A percentile compares a stretch with the other conserved stretches of the same genome.
phyloP scores from a whole-genome alignment of 2,329 filamentous ascomycete species.

The Fusarium xylarioides region DNA sequence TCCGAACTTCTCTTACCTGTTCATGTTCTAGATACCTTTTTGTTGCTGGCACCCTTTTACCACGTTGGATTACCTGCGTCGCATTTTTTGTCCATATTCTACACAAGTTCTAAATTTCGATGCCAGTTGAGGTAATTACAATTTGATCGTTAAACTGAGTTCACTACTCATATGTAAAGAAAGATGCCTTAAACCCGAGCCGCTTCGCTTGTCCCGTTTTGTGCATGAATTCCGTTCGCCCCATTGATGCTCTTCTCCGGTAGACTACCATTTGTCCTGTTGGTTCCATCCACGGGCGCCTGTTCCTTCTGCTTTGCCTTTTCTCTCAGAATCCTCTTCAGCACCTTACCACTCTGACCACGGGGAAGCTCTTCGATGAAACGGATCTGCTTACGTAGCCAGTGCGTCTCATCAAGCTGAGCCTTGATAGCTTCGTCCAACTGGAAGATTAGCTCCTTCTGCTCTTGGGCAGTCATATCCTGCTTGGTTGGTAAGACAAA shows the following conservation, averaged over 20 bases:
- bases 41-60: no score
- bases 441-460: not conserved
- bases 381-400: not conserved
- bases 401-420: not conserved
- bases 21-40: not conserved
- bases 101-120: accelerated
- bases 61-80: accelerated
- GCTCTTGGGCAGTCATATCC: not conserved
- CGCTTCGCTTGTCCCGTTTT: not conserved
- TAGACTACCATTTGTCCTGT: not conserved
- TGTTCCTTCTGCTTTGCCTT: not conserved
- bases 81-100: accelerated
- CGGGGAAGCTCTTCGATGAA: not conserved
- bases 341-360: not conserved
- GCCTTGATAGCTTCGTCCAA: not conserved
- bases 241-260: not conserved
- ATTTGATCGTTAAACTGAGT: accelerated
- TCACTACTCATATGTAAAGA: not conserved
- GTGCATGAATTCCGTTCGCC: not conserved
- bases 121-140: not conserved
- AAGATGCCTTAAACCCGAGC: accelerated
- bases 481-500: not conserved
- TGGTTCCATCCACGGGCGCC: accelerated
- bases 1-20: accelerated
- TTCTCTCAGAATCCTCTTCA: not conserved